Base-by-base conservation (phyloP, 495 filamentous ascomycete genomes). In the Trichoderma gamsii region DNA sequence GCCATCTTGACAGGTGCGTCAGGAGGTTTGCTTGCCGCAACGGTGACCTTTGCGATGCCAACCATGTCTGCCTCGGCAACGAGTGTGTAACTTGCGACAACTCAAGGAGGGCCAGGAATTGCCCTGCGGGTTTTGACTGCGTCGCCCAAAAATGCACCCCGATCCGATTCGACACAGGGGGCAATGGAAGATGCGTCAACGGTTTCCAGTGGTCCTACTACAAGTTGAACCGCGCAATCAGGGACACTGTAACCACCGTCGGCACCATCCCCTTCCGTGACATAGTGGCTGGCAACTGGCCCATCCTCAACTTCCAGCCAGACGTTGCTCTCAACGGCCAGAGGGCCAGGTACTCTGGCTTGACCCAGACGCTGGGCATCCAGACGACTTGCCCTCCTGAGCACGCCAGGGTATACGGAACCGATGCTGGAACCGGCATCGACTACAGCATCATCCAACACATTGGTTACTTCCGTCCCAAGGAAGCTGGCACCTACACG, bases 131-230 rank as follows among this genome's bases (percentile, higher is more conserved):
- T n/a, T n/a, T n/a, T n/a, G n/a, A n/a, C n/a, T n/a, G n/a, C n/a
- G n/a, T n/a, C n/a, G n/a, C n/a, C n/a, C n/a, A n/a, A n/a, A n/a
- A n/a, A n/a, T n/a, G n/a, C n/a, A n/a, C n/a, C n/a, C n/a, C n/a
- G n/a, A n/a, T n/a, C n/a, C n/a, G n/a, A n/a, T n/a, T n/a, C n/a
- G n/a, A n/a, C 29, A 29, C 29, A 29, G 29, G 29, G 1, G 1
- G 1, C 4, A 4, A 1, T 29, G 29, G 4, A 29, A 38, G 35
- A 6, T 38, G 35, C 7, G 4, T 9, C 3, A 38, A 38, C 5
- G 65, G 66, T 32, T 63, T 66, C 65, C 4, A 21, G 21, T 66
- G 65, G 65, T 15, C 65, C 0, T 41, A 46, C 65, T 66, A 27
- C 65, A 49, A 44, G 41, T 41, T 66, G 29, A 25, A 41, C 18